Evolutionary conservation across 257 asterid genomes (phyloP).

Genomic region (Scutellaria baicalensis): DNA sequence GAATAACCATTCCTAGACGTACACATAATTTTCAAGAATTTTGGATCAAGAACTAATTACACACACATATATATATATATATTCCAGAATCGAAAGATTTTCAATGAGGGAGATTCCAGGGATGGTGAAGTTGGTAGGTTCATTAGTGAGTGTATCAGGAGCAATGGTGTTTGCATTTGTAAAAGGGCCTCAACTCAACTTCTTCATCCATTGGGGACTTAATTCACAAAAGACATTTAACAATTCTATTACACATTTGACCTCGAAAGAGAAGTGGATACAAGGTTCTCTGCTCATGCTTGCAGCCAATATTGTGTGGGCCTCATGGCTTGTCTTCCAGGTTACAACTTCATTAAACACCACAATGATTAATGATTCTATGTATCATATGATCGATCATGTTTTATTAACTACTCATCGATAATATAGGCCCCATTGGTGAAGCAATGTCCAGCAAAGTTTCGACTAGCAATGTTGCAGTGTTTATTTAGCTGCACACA

Average conservation of each 20-base stretch:
- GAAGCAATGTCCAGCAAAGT: slow-evolving; percentile 48
- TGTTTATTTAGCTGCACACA: slow-evolving; percentile 65
- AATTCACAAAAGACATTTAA: background rate
- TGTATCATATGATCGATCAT: too few species aligned
- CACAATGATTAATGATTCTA: too few species aligned
- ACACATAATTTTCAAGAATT: too few species aligned
- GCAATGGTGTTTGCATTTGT: slow-evolving; percentile 60
- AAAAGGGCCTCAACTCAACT: slow-evolving; percentile 43
- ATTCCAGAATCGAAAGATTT: slow-evolving; percentile 41
- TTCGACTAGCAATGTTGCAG: slow-evolving; percentile 44
- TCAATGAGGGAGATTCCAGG: slow-evolving; percentile 36
- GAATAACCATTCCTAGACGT: too few species aligned
- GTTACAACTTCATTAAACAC: too few species aligned
- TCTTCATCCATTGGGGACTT: background rate
- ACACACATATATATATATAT: too few species aligned
- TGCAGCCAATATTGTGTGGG: slow-evolving; percentile 42
- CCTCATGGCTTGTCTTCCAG: slow-evolving; percentile 63
- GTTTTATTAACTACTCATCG: too few species aligned
- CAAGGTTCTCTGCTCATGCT: slow-evolving; percentile 56
- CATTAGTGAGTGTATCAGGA: slow-evolving; percentile 36
- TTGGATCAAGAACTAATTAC: too few species aligned
- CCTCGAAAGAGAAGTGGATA: slow-evolving; percentile 30
- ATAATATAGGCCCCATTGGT: slow-evolving; percentile 37
- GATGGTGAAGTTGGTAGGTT: slow-evolving; percentile 37
- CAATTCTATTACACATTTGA: background rate